These are phyloP conservation scores for Crucibulum parvulum DNA, from an alignment of 1,284 basidiomycete genomes.

Conservation along the genomic window DNA sequence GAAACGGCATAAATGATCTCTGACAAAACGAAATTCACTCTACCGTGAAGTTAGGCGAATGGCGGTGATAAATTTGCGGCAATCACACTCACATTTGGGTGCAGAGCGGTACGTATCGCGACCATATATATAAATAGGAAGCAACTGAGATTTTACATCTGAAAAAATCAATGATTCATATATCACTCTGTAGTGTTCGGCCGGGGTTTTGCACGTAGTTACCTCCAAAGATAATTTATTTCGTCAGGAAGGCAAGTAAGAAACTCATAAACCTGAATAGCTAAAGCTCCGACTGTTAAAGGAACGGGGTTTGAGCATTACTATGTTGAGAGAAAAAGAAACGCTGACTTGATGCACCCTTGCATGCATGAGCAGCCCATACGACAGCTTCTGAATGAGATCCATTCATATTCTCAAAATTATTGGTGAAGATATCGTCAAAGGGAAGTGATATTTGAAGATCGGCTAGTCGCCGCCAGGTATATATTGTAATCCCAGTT, in stretches of 20 bases:
- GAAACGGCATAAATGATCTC: neutral
- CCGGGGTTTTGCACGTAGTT: neutral
- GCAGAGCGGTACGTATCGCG: slow-evolving; percentile 18
- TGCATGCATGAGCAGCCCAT: too few species aligned
- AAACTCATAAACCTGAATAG: slow-evolving; percentile 6
- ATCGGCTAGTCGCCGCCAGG: too few species aligned
- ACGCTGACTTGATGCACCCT: too few species aligned
- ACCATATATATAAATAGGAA: slow-evolving; percentile 18
- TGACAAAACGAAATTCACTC: neutral
- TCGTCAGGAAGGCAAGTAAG: slow-evolving; percentile 2
- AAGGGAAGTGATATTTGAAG: too few species aligned
- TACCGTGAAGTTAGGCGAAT: neutral
- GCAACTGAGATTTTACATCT: neutral
- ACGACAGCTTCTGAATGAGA: too few species aligned
- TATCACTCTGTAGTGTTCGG: neutral
- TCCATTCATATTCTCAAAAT: too few species aligned
- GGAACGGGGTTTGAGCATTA: neutral
- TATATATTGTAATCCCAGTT: too few species aligned
- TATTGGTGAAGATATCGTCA: too few species aligned
- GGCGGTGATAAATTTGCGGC: neutral
- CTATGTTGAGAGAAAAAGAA: too few species aligned
- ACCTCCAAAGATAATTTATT: slow-evolving; percentile 7
- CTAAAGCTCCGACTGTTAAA: slow-evolving; percentile 1
- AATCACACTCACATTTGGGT: slow-evolving; percentile 19
- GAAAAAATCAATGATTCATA: neutral